Percentiles rank a stretch among this genome's conserved stretches.
phyloP scores from a whole-genome alignment of 2,329 filamentous ascomycete genomes.

The Septoria petroselini region DNA sequence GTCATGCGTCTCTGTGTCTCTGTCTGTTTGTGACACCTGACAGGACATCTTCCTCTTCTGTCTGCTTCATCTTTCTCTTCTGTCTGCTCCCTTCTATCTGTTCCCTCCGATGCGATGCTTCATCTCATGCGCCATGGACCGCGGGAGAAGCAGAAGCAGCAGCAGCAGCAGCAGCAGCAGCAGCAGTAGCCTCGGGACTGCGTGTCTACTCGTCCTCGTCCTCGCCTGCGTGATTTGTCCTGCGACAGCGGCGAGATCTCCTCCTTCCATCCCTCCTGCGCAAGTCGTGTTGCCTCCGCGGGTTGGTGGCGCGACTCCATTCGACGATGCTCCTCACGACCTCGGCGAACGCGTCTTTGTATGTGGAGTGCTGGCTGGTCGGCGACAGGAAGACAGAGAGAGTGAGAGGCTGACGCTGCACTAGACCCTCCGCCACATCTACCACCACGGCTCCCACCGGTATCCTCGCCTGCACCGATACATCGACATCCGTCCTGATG shows the following conservation, averaged over 20 bases:
- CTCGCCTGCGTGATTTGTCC: conserved; percentile 5
- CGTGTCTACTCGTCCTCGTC: conserved; percentile 22
- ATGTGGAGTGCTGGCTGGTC: no score
- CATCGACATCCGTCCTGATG: conserved; percentile 64
- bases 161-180: conserved; percentile 28
- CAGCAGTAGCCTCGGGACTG: conserved; percentile 25
- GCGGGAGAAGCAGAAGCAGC: conserved; percentile 28
- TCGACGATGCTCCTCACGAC: background rate
- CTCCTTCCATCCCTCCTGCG: conserved; percentile 6
- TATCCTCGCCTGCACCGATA: conserved; percentile 75
- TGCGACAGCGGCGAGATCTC: conserved; percentile 16
- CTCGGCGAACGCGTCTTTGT: conserved; percentile 17
- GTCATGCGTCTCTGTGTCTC: no score
- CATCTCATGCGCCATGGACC: no score
- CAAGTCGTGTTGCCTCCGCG: conserved; percentile 14
- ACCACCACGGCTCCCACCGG: conserved; percentile 80
- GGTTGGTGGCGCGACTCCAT: background rate
- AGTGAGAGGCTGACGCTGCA: background rate
- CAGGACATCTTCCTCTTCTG: conserved; percentile 7
- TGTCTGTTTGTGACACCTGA: no score
- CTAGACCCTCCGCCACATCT: conserved; percentile 76
- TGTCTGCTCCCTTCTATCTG: background rate
- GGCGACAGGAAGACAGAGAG: background rate
- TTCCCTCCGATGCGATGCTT: conserved; percentile 11
- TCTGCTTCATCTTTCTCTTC: background rate